Conservation (phyloP, 2,329 filamentous ascomycete species). For the Cytospora chrysosperma region DNA sequence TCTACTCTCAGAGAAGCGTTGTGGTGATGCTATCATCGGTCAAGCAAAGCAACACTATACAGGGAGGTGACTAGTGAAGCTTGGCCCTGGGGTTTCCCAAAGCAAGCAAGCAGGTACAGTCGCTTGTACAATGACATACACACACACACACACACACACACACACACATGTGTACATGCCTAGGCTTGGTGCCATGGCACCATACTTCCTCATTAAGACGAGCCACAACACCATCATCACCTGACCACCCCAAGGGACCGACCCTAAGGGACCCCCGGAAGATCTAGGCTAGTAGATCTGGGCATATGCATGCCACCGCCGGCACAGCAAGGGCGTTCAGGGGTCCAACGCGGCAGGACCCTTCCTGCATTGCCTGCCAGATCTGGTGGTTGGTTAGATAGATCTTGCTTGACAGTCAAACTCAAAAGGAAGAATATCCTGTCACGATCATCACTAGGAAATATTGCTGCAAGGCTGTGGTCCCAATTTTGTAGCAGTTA, state of each 20-base stretch:
- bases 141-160: too few relatives aligned
- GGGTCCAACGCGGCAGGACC: not conserved
- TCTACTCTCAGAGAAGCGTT: too few relatives aligned
- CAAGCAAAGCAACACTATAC: too few relatives aligned
- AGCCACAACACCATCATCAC: not conserved
- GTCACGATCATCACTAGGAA: too few relatives aligned
- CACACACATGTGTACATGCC: not conserved
- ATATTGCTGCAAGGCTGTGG: not conserved
- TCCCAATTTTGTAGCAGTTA: slow-evolving; percentile 1
- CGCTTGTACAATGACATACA: too few relatives aligned
- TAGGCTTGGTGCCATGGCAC: not conserved
- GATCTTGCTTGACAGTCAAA: not conserved
- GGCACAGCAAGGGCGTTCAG: not conserved
- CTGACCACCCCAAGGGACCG: not conserved
- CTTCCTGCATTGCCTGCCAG: not conserved
- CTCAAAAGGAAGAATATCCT: too few relatives aligned
- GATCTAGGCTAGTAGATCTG: not conserved
- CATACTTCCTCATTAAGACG: not conserved
- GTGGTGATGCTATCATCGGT: too few relatives aligned
- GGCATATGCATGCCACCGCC: not conserved
- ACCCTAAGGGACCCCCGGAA: too few relatives aligned
- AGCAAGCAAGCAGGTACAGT: too few relatives aligned
- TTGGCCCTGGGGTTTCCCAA: too few relatives aligned
- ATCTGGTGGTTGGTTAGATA: too few relatives aligned
- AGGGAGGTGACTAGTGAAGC: too few relatives aligned